phyloP scores from a whole-genome alignment of 768 basidiomycete species.

The Boletus edulis region DNA sequence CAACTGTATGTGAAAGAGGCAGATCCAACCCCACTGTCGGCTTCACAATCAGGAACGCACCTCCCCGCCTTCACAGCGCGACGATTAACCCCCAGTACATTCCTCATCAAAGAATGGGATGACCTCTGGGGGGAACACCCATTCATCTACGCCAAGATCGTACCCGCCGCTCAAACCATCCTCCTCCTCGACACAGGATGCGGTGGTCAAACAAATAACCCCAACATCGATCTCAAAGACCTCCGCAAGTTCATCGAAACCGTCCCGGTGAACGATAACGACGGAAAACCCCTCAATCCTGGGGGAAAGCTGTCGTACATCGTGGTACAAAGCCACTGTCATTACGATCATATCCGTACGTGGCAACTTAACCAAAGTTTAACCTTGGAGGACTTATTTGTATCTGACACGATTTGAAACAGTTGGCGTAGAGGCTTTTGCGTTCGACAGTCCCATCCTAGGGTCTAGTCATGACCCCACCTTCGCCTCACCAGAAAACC shows the following conservation, averaged over 20 bases:
- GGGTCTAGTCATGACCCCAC: constrained; percentile 46
- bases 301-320: constrained; percentile 42
- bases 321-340: constrained; percentile 51
- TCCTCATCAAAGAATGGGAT: constrained; percentile 49
- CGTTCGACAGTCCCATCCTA: constrained; percentile 44
- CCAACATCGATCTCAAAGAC: constrained; percentile 39
- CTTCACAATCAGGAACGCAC: not conserved
- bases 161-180: constrained; percentile 38
- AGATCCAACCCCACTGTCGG: not conserved
- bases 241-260: constrained; percentile 51
- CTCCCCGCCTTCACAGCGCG: constrained; percentile 35
- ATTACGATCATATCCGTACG: constrained; percentile 59
- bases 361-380: not conserved
- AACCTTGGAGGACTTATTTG: not conserved
- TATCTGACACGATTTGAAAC: not conserved
- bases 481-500: constrained; percentile 40
- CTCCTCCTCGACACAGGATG: constrained; percentile 57
- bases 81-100: constrained; percentile 35
- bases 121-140: constrained; percentile 53
- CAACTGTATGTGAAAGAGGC: not conserved
- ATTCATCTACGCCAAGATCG: constrained; percentile 51
- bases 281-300: constrained; percentile 42
- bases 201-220: constrained; percentile 44
- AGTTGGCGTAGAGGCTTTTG: constrained; percentile 54
- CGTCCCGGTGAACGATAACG: constrained; percentile 42